A percentile compares a stretch with the other conserved stretches of the same genome.
Conservation (phyloP, 306 rosid species). For the Cicer yamashitae region DNA sequence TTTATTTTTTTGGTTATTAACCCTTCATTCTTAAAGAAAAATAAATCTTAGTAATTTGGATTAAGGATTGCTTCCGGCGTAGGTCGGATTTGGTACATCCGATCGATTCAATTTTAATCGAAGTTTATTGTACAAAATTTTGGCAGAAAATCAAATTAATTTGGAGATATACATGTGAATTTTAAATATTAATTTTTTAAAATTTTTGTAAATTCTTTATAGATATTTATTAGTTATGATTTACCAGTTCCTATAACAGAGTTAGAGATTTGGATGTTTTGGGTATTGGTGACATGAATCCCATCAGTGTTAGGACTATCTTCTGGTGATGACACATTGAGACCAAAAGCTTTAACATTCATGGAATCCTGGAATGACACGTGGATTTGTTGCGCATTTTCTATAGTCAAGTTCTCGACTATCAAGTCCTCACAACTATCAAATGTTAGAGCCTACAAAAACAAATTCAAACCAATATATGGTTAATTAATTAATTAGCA, state of each 20-base stretch:
- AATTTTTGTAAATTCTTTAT: background rate
- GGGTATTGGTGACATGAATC: conserved; percentile 63
- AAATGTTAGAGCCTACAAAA: conserved; percentile 72
- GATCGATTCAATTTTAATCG: too few species aligned
- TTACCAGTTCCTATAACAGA: conserved; percentile 66
- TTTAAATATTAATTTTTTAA: background rate
- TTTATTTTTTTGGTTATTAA: too few species aligned
- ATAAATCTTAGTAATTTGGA: too few species aligned
- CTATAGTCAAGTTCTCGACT: conserved; percentile 53
- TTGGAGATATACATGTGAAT: background rate
- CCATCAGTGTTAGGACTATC: conserved; percentile 85
- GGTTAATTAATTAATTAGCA: background rate
- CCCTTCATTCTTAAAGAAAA: too few species aligned
- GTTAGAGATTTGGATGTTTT: conserved; percentile 61
- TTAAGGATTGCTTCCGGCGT: too few species aligned
- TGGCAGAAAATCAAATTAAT: background rate
- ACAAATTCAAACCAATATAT: background rate
- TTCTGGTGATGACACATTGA: conserved; percentile 60
- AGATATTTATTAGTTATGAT: background rate
- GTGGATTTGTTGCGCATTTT: conserved; percentile 69
- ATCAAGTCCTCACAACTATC: conserved; percentile 49
- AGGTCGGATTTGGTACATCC: too few species aligned
- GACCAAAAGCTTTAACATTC: conserved; percentile 52
- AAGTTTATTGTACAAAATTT: too few species aligned
- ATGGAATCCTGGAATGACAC: conserved; percentile 52